Conservation (phyloP, 2,329 filamentous ascomycete genomes). For the Fusarium sp. region DNA sequence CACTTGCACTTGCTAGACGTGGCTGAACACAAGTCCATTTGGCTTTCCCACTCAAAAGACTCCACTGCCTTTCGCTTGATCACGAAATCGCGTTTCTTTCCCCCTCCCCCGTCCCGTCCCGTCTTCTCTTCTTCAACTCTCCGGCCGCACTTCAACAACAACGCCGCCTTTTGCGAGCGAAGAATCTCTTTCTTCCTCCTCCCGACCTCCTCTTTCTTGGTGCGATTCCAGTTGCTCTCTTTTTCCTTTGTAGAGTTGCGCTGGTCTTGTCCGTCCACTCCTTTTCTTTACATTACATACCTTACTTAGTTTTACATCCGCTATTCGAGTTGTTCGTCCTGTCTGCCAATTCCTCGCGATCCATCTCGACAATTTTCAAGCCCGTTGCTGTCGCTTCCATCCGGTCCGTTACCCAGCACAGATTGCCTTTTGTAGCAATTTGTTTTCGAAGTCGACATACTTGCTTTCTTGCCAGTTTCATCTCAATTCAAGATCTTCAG, state of each 20-base stretch:
- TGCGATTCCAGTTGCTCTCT: conserved; percentile 68
- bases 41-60: conserved; percentile 41
- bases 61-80: conserved; percentile 40
- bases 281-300: conserved; percentile 54
- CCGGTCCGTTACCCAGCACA: conserved; percentile 42
- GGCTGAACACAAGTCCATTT: conserved; percentile 48
- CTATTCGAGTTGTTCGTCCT: conserved; percentile 43
- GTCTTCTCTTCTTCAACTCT: conserved; percentile 46
- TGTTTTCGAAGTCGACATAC: conserved; percentile 19
- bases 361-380: conserved; percentile 39
- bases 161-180: conserved; percentile 48
- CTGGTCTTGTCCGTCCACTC: conserved; percentile 73
- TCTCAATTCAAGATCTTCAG: conserved; percentile 29
- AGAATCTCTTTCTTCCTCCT: conserved; percentile 45
- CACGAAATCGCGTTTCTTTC: conserved; percentile 47
- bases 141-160: conserved; percentile 39
- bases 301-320: conserved; percentile 42
- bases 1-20: conserved; percentile 37
- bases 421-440: conserved; percentile 23
- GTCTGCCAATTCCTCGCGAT: conserved; percentile 44
- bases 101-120: conserved; percentile 44
- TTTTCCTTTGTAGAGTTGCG: conserved; percentile 58
- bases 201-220: conserved; percentile 55
- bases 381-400: conserved; percentile 33
- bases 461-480: conserved; percentile 17